phyloP scores from a whole-genome alignment of 1,139 yeast species.

The Kodamaea suecica region DNA sequence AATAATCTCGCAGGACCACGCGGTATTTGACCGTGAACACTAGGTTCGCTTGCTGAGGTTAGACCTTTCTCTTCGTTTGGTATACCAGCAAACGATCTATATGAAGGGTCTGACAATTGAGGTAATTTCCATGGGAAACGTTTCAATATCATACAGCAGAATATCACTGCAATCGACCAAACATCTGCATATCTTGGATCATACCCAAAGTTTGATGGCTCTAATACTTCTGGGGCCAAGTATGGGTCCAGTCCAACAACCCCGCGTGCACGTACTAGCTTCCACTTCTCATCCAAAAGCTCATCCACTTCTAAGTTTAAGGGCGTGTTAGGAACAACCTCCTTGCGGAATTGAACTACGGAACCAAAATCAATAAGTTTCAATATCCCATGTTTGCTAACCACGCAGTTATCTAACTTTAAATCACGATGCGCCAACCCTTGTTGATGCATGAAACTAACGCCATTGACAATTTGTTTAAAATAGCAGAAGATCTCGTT shows the following conservation, averaged over 20 bases:
- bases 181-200: slow-evolving; percentile 74
- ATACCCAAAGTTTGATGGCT: slow-evolving; percentile 43
- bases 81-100: slow-evolving; percentile 38
- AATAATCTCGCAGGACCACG: slow-evolving; percentile 36
- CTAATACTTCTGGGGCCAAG: slow-evolving; percentile 71
- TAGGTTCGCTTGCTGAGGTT: neutral
- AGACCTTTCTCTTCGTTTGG: slow-evolving; percentile 8
- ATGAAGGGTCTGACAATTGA: slow-evolving; percentile 53
- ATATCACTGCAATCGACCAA: slow-evolving; percentile 78
- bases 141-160: slow-evolving; percentile 67
- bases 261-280: slow-evolving; percentile 51
- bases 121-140: slow-evolving; percentile 83
- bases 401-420: slow-evolving; percentile 77
- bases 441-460: slow-evolving; percentile 55
- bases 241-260: slow-evolving; percentile 82
- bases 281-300: slow-evolving; percentile 22
- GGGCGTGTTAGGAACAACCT: slow-evolving; percentile 9
- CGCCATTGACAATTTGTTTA: slow-evolving; percentile 63
- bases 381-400: slow-evolving; percentile 55
- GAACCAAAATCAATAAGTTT: slow-evolving; percentile 78
- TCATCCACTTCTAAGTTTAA: slow-evolving; percentile 14
- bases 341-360: slow-evolving; percentile 59
- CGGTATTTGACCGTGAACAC: slow-evolving; percentile 7
- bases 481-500: slow-evolving; percentile 66
- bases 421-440: slow-evolving; percentile 79